Base-by-base conservation (phyloP, 768 basidiomycete species). In the Boletus subparvulus region DNA sequence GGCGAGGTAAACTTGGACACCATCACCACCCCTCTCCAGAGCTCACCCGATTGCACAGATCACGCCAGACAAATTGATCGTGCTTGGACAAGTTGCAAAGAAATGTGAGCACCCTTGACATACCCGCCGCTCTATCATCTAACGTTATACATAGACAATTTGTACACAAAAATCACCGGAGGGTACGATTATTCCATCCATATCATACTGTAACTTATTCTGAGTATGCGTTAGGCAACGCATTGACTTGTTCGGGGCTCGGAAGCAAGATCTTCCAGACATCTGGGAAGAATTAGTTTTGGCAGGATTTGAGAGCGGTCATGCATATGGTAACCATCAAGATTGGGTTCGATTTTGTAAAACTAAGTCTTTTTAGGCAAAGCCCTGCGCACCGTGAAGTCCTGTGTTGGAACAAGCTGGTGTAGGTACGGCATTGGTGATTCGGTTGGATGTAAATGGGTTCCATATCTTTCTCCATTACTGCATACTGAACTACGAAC, bases 371-470 rank as follows among this genome's bases (percentile, higher is more conserved):
- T 35, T 8, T 16, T 40, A 73, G 73, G 73, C n/a, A 76, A 76
- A 58, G 77, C 80, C 11, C 71, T 90, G 37, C 77, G 88, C n/a
- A 88, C 87, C 0, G 87, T 91, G 49, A 90, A 91, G 71, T 83
- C 82, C 0, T 90, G 89, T 62, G 88, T 91, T 46, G 87, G 87
- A n/a, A 83, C 82, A 1, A 81, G 75, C 14, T 86, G 81, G 85
- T 87, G 85, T 62, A 81, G 86, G 13, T 90, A 82, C 60, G 88
- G 88, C 2, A 75, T 89, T 10, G 87, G 87, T 9, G 88, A 91
- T 65, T 85, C 86, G 3, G 88, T 91, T 30, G 85, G 86, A 21
- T 55, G 77, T 78, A 55, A 52, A 19, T 28, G 14, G 6, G 2
- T 52, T 45, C 30, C 26, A 11, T 14, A 13, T 24, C 44, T 12